phyloP scores from a whole-genome alignment of 352 stramenopile genomes.

The Globisporangium sylvaticum region DNA sequence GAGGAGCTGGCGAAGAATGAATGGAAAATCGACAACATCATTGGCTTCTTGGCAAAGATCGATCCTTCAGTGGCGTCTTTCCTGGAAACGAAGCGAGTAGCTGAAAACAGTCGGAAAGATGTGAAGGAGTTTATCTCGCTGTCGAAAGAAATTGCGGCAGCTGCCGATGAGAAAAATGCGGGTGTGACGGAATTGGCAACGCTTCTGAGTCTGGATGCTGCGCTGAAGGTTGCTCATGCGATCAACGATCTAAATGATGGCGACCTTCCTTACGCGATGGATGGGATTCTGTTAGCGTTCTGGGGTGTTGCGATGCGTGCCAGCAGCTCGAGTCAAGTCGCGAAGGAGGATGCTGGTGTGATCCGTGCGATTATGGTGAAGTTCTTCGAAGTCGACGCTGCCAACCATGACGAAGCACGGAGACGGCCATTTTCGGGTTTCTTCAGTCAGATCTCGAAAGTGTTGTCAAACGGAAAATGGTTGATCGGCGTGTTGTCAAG shows the following conservation, averaged over 20 bases:
- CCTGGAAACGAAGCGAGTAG: slow-evolving; percentile 26
- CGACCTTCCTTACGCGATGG: neutral
- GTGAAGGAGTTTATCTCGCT: slow-evolving; percentile 32
- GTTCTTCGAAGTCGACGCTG: slow-evolving; percentile 10
- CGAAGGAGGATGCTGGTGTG: slow-evolving; percentile 8
- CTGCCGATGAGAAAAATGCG: slow-evolving; percentile 10
- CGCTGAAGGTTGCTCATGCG: slow-evolving; percentile 25
- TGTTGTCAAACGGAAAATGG: slow-evolving; percentile 15
- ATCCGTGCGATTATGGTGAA: slow-evolving; percentile 27
- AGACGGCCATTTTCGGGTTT: neutral
- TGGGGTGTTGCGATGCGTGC: slow-evolving; percentile 13
- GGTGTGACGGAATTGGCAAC: slow-evolving; percentile 7
- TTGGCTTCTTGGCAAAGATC: slow-evolving; percentile 18
- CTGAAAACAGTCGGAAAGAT: slow-evolving; percentile 15
- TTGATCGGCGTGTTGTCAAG: slow-evolving; percentile 2
- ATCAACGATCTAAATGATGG: slow-evolving; percentile 18
- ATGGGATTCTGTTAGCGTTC: slow-evolving; percentile 16
- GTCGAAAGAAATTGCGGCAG: slow-evolving; percentile 15
- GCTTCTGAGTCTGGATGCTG: slow-evolving; percentile 21
- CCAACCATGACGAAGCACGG: neutral
- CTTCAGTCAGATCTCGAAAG: slow-evolving; percentile 17
- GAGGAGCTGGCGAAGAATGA: slow-evolving; percentile 22
- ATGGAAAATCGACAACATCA: slow-evolving; percentile 34
- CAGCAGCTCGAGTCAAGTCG: neutral
- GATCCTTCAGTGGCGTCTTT: slow-evolving; percentile 15